phyloP scores from a whole-genome alignment of 768 basidiomycete genomes.

The Tulasnella sp. region DNA sequence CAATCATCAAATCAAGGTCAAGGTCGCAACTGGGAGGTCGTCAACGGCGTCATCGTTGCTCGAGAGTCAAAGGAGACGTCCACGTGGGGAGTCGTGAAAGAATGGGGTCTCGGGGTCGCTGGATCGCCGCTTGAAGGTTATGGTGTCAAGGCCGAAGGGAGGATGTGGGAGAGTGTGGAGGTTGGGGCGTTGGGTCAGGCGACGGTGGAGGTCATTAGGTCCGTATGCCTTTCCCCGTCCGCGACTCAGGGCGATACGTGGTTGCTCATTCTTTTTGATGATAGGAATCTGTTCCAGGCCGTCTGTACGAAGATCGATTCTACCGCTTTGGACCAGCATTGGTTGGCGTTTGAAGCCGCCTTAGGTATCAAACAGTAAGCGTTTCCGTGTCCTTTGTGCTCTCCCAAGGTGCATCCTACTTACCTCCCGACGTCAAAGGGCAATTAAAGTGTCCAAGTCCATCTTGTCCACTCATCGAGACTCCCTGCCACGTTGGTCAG shows the following conservation, averaged over 20 bases:
- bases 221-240: neutral
- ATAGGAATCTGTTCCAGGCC: constrained; percentile 55
- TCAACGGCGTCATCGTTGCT: constrained; percentile 64
- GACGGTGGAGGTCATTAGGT: constrained; percentile 42
- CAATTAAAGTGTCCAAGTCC: constrained; percentile 62
- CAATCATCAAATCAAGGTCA: neutral
- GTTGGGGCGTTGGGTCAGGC: constrained; percentile 47
- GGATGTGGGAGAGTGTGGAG: constrained; percentile 51
- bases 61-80: constrained; percentile 58
- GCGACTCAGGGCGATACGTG: neutral
- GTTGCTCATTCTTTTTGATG: neutral
- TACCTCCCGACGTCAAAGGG: constrained; percentile 43
- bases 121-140: constrained; percentile 51
- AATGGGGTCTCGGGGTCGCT: constrained; percentile 54
- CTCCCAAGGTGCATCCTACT: constrained; percentile 19
- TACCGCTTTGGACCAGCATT: constrained; percentile 59
- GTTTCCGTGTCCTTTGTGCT: neutral
- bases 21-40: neutral
- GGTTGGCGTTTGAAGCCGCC: constrained; percentile 65
- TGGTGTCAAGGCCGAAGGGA: constrained; percentile 43
- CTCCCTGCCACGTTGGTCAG: constrained; percentile 64
- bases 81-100: constrained; percentile 64
- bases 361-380: constrained; percentile 54
- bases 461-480: constrained; percentile 56
- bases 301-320: constrained; percentile 51